phyloP scores from a whole-genome alignment of 108 stramenopile species.

The Conticribra weissflogii region DNA sequence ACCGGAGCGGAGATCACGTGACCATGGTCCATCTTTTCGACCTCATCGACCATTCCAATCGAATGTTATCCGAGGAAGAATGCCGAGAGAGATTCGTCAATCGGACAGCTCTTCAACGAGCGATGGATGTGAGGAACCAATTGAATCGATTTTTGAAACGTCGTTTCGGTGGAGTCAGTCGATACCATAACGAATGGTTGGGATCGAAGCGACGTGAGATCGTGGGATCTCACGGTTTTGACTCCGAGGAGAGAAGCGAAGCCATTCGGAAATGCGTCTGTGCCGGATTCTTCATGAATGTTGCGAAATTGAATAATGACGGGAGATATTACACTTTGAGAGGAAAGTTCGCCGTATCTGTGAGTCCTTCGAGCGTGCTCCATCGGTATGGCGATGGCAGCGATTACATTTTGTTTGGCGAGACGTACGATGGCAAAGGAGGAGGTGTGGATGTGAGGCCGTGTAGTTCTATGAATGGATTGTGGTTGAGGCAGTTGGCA shows the following conservation, averaged over 20 bases:
- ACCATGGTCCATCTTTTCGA: constrained; percentile 85
- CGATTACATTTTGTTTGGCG: constrained; percentile 83
- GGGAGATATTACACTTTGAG: constrained; percentile 94
- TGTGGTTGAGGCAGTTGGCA: constrained; percentile 97
- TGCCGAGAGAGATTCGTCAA: constrained; percentile 85
- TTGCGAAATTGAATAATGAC: constrained; percentile 90
- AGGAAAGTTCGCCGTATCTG: constrained; percentile 70
- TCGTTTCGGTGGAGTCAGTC: constrained; percentile 56
- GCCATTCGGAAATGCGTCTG: constrained; percentile 85
- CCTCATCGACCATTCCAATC: constrained; percentile 69
- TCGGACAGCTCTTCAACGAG: constrained; percentile 68
- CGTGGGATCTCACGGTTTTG: constrained; percentile 45
- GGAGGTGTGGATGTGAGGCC: constrained; percentile 87
- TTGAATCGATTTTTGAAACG: constrained; percentile 66
- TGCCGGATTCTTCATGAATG: constrained; percentile 94
- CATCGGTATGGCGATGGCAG: constrained; percentile 62
- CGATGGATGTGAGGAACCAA: constrained; percentile 78
- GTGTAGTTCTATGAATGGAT: constrained; percentile 86
- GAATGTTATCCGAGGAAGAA: constrained; percentile 66
- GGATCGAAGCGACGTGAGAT: constrained; percentile 34
- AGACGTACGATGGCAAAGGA: constrained; percentile 77
- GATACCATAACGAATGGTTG: constrained; percentile 41
- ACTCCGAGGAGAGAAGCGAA: constrained; percentile 62
- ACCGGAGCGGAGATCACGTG: constrained; percentile 90
- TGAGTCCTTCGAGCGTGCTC: constrained; percentile 67